Base-by-base conservation (phyloP, 1,284 basidiomycete genomes). In the Malassezia equina region DNA sequence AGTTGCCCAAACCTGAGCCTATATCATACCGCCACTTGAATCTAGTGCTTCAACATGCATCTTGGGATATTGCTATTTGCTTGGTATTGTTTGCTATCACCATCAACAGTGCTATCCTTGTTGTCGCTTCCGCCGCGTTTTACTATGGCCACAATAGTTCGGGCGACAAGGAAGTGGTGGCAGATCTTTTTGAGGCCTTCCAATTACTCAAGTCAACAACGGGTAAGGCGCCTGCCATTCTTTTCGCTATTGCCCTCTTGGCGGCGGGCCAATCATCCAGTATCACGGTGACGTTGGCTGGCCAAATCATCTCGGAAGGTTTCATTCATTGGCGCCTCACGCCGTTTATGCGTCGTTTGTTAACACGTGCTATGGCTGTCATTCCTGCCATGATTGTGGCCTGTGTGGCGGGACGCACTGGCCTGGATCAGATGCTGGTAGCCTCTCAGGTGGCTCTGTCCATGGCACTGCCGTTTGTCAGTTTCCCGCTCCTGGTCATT, bases 231-330 rank as follows among this genome's bases (percentile, higher is more conserved):
- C 61, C 65, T 1, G 67, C 67, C 0, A 60, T 71, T 23, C 55
- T 73, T 4, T 73, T 73, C 47, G 69, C 67, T n/a, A 56, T 73
- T 21, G 71, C 67, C 9, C 55, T 73, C 43, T 61, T 73, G 0
- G 84, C 85, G 33, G 81, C 90, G 0, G 91, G 91, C 3, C 90
- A 96, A 78, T 89, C 87, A 61, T 88, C 93, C 0, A 88, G 86
- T 8, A 83, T 96, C 58, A 88, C 94, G 1, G 90, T 88, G 7
- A 96, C 90, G 0, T 80, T 96, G 11, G 86, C 90, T 0, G 93
- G 91, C 0, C 80, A 96, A 76, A 84, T 90, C 41, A 86, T 96
- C 29, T 86, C 85, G 0, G 93, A 96, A 76, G 93, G 93, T 0
- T 94, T 95, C 76, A 80, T 98, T 58, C 82, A 83, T 54, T 96